Evolutionary conservation across 768 basidiomycete species (phyloP).

Genomic region (Boletus vermiculosoides): DNA sequence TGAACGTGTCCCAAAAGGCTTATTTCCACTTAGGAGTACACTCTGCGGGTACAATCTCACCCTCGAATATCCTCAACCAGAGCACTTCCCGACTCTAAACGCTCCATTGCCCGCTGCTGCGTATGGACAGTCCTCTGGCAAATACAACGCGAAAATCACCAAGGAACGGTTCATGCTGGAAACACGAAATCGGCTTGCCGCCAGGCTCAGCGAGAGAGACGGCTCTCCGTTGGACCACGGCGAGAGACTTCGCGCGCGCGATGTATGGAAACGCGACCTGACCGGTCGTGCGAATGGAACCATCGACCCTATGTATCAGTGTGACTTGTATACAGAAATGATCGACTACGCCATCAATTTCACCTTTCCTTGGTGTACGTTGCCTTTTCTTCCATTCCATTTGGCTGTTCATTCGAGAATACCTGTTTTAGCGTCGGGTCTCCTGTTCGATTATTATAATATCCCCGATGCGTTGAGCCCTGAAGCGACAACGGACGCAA

Average conservation of each 20-base stretch:
- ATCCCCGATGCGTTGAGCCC: conserved; percentile 45
- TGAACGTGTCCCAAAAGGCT: neutral
- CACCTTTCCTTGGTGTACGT: conserved; percentile 58
- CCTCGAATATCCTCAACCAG: conserved; percentile 64
- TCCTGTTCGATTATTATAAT: conserved; percentile 46
- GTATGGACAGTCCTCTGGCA: neutral
- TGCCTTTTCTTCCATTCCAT: neutral
- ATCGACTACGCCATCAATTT: conserved; percentile 71
- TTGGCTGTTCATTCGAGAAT: neutral
- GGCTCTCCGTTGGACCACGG: conserved; percentile 17
- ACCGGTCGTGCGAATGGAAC: conserved; percentile 51
- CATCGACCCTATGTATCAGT: conserved; percentile 60
- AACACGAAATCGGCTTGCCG: conserved; percentile 3
- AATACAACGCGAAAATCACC: neutral
- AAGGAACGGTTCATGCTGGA: conserved; percentile 15
- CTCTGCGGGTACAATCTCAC: conserved; percentile 68
- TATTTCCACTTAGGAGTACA: conserved; percentile 40
- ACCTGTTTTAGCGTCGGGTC: conserved; percentile 15
- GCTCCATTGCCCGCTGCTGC: neutral
- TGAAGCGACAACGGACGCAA: neutral
- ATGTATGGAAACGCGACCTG: conserved; percentile 46
- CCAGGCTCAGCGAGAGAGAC: conserved; percentile 6
- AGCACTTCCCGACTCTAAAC: conserved; percentile 41
- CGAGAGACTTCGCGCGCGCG: conserved; percentile 22
- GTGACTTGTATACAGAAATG: conserved; percentile 58